Conservation (phyloP, 441 rosid species). For the Croton setiger region DNA sequence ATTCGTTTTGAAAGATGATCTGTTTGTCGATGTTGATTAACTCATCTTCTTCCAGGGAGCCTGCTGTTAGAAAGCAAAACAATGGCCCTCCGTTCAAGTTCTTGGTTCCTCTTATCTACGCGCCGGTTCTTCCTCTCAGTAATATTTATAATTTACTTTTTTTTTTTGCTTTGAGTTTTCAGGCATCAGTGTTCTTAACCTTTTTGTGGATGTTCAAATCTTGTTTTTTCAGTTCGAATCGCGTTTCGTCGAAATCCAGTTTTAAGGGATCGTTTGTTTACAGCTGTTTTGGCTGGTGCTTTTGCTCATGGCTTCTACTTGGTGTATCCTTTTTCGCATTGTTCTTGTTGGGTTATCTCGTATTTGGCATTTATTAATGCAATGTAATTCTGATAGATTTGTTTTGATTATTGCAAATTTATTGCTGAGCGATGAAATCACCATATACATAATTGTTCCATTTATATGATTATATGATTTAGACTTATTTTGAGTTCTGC, state of each 20-base stretch:
- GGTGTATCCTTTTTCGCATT: constrained; percentile 72
- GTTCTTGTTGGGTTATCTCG: not conserved
- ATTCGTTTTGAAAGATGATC: not conserved
- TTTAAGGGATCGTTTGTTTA: constrained; percentile 77
- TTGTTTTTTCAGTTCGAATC: constrained; percentile 49
- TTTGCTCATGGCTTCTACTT: constrained; percentile 83
- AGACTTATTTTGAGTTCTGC: not conserved
- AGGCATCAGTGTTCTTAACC: not conserved
- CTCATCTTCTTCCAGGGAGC: constrained; percentile 23
- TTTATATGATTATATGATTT: not conserved
- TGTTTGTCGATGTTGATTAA: not conserved
- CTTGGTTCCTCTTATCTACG: constrained; percentile 81
- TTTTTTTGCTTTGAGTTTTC: not conserved
- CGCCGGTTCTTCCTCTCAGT: constrained; percentile 94
- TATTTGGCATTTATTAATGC: not conserved
- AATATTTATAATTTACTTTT: constrained; percentile 15
- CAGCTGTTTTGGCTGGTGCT: constrained; percentile 73
- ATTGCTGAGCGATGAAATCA: not conserved
- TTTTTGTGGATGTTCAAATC: not conserved
- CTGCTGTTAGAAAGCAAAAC: constrained; percentile 40
- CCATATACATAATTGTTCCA: not conserved
- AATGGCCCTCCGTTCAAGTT: constrained; percentile 67
- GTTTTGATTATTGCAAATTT: not conserved
- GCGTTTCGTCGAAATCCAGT: constrained; percentile 68
- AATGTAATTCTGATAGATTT: constrained; percentile 8